A percentile compares a stretch with the other conserved stretches of the same genome.
phyloP scores from a whole-genome alignment of 345 rosid genomes.

The Gynandropsis gynandra region DNA sequence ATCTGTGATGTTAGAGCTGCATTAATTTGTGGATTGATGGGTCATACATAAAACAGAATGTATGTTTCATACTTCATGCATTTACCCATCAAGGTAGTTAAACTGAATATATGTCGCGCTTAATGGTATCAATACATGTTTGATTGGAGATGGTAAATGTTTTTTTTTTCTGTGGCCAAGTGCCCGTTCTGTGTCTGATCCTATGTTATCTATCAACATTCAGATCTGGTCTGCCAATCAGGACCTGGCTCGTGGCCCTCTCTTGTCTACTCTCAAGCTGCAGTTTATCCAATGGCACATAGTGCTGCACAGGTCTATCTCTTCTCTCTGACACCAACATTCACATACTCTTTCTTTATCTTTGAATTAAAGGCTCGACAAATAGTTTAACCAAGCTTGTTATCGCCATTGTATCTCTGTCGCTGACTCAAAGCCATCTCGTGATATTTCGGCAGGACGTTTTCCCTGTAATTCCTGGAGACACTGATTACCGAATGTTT shows the following conservation, averaged over 20 bases:
- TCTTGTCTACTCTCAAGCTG: constrained; percentile 73
- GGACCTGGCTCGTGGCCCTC: constrained; percentile 98
- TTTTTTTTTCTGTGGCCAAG: not conserved
- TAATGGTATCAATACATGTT: not conserved
- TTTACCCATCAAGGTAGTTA: not conserved
- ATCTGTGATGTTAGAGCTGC: constrained; percentile 4
- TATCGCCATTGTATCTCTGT: constrained; percentile 7
- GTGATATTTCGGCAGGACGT: constrained; percentile 53
- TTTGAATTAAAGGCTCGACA: not conserved
- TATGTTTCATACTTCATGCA: not conserved
- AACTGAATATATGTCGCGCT: not conserved
- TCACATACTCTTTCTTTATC: constrained; percentile 2
- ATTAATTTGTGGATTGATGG: not conserved
- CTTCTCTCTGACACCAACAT: not conserved
- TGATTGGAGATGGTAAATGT: constrained; percentile 1
- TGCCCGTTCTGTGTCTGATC: constrained; percentile 14
- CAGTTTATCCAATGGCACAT: constrained; percentile 85
- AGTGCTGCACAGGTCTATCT: constrained; percentile 92
- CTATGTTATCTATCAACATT: too few species aligned
- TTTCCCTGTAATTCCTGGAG: constrained; percentile 88
- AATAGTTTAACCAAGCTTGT: not conserved
- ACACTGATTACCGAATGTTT: constrained; percentile 92
- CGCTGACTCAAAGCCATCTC: constrained; percentile 11
- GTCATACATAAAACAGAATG: not conserved
- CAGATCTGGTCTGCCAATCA: constrained; percentile 98